Percentiles rank a stretch among this genome's conserved stretches.
Evolutionary conservation across 2,329 filamentous ascomycete genomes (phyloP).

Genomic region (Xylariaceae sp.): DNA sequence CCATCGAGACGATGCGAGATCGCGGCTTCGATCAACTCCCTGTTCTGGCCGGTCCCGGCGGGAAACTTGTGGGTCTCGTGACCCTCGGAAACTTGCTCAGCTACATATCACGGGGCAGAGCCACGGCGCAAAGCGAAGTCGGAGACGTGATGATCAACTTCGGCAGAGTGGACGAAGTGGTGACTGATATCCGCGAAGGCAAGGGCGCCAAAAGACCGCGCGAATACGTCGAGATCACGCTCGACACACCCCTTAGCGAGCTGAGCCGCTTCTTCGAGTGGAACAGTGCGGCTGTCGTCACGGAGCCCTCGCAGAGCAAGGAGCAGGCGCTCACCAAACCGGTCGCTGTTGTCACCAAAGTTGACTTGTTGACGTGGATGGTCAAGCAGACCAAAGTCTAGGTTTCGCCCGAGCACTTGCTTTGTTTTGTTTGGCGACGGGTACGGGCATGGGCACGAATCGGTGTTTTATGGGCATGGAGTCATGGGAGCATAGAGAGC

Average conservation of each 20-base stretch:
- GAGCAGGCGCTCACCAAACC: conserved; percentile 64
- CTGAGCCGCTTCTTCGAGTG: conserved; percentile 95
- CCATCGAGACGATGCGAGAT: conserved; percentile 97
- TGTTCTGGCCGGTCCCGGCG: conserved; percentile 69
- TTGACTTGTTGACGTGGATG: conserved; percentile 91
- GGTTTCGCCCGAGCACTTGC: neutral
- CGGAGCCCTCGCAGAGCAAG: conserved; percentile 63
- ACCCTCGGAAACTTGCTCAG: conserved; percentile 93
- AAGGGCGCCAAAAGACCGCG: conserved; percentile 47
- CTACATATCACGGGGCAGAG: conserved; percentile 82
- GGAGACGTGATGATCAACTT: conserved; percentile 97
- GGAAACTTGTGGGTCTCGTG: conserved; percentile 81
- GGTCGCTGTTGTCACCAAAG: conserved; percentile 90
- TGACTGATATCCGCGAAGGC: conserved; percentile 71
- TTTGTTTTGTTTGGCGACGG: neutral
- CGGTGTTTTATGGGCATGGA: neutral
- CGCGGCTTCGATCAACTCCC: conserved; percentile 98
- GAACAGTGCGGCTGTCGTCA: conserved; percentile 95
- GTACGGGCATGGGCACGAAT: neutral
- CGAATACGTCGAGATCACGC: conserved; percentile 90
- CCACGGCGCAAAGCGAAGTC: conserved; percentile 70
- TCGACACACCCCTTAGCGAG: conserved; percentile 78
- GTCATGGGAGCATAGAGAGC: conserved; percentile 9
- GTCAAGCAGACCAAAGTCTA: conserved; percentile 57
- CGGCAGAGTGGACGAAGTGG: conserved; percentile 77